Percentiles rank a stretch among this genome's conserved stretches.
phyloP scores from a whole-genome alignment of 805 yeast genomes.

The Starmerella stigmatis region DNA sequence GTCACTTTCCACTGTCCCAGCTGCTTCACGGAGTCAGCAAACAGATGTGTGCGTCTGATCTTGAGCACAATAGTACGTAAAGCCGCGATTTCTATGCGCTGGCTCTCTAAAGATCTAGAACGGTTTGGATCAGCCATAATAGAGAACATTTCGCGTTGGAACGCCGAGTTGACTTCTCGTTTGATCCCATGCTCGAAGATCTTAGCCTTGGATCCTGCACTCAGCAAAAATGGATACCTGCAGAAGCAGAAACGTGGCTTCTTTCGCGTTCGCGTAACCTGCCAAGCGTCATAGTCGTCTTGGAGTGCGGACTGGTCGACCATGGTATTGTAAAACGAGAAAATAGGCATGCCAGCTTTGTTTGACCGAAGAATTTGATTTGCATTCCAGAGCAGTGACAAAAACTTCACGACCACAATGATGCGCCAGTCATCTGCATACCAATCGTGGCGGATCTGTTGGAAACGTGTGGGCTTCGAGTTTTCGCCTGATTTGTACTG shows the following conservation, averaged over 20 bases:
- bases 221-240: constrained; percentile 69
- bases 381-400: constrained; percentile 47
- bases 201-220: constrained; percentile 71
- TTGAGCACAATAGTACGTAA: constrained; percentile 35
- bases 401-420: constrained; percentile 49
- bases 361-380: constrained; percentile 28
- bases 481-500: constrained; percentile 21
- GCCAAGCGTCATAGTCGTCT: constrained; percentile 82
- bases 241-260: constrained; percentile 48
- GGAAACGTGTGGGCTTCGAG: constrained; percentile 14
- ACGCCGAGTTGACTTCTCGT: constrained; percentile 17
- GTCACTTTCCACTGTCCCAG: constrained; percentile 40
- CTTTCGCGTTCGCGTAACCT: constrained; percentile 27
- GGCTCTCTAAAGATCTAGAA: constrained; percentile 1
- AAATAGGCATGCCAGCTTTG: constrained; percentile 28
- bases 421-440: constrained; percentile 81
- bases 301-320: constrained; percentile 69
- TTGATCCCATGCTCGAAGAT: constrained; percentile 49
- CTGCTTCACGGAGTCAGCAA: constrained; percentile 57
- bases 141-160: constrained; percentile 21
- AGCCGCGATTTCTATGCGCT: constrained; percentile 2
- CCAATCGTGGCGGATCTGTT: constrained; percentile 34
- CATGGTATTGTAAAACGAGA: constrained; percentile 63
- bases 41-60: constrained; percentile 56
- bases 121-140: constrained; percentile 6